These are phyloP conservation scores for Talaromyces stipitatus DNA, from an alignment of 495 filamentous ascomycete genomes.

Conservation along the genomic window DNA sequence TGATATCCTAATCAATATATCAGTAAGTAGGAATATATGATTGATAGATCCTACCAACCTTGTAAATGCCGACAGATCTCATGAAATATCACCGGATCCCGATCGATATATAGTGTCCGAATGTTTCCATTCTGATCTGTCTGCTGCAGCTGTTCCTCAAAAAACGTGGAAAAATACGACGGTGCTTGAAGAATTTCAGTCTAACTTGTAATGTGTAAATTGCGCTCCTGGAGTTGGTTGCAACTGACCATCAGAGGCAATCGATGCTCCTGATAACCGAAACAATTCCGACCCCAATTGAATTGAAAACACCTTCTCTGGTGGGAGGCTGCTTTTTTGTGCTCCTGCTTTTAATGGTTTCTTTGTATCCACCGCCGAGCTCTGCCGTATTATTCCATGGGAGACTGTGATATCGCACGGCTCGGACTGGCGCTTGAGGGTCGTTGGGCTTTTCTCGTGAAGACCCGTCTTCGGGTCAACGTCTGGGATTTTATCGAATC, in stretches of 20 bases:
- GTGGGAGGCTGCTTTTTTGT: slow-evolving; percentile 32
- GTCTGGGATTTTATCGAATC: slow-evolving; percentile 3
- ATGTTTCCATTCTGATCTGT: slow-evolving; percentile 47
- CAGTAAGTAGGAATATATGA: neutral
- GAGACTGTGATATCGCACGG: neutral
- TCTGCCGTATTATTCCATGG: neutral
- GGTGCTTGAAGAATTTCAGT: slow-evolving; percentile 68
- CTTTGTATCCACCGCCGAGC: neutral
- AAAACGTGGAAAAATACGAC: slow-evolving; percentile 95
- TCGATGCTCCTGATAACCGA: slow-evolving; percentile 85
- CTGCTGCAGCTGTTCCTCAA: slow-evolving; percentile 68
- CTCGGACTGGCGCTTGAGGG: neutral
- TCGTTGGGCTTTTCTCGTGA: neutral
- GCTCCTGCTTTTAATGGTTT: neutral
- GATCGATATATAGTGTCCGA: slow-evolving; percentile 86
- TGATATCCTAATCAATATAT: slow-evolving; percentile 63
- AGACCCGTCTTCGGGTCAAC: slow-evolving; percentile 1
- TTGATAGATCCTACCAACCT: slow-evolving; percentile 32
- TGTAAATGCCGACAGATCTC: slow-evolving; percentile 90
- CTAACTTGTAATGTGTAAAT: neutral
- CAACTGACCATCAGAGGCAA: slow-evolving; percentile 88
- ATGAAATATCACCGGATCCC: slow-evolving; percentile 81
- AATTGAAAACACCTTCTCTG: slow-evolving; percentile 77
- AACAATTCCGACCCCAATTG: slow-evolving; percentile 92
- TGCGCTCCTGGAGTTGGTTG: neutral